phyloP scores from a whole-genome alignment of 306 rosid genomes.

The Vigna unguiculata region DNA sequence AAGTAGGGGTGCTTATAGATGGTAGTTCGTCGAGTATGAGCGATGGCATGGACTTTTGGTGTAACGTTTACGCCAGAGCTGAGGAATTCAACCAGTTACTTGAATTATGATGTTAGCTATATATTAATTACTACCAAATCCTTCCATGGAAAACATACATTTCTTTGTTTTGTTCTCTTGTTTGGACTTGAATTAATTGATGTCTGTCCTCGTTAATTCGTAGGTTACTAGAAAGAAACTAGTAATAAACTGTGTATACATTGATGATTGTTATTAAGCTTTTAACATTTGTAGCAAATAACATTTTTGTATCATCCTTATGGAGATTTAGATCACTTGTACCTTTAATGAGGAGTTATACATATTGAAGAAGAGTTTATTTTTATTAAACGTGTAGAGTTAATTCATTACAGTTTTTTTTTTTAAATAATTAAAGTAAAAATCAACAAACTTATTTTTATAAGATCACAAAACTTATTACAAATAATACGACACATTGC shows the following conservation, averaged over 20 bases:
- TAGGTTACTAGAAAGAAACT: not conserved
- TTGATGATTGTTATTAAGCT: not conserved
- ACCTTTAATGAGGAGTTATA: not conserved
- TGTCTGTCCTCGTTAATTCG: not conserved
- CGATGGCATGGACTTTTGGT: constrained; percentile 71
- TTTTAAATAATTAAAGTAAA: too few relatives aligned
- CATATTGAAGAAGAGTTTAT: too few relatives aligned
- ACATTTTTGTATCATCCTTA: not conserved
- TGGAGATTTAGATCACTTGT: not conserved
- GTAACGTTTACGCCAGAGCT: constrained; percentile 55
- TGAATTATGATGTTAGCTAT: constrained; percentile 37
- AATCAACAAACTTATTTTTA: too few relatives aligned
- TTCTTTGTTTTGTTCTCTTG: constrained; percentile 7
- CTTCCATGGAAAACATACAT: constrained; percentile 4
- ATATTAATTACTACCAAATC: not conserved
- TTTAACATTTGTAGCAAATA: not conserved
- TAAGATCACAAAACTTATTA: too few relatives aligned
- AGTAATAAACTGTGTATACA: constrained; percentile 8
- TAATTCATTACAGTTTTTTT: too few relatives aligned
- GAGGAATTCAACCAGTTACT: constrained; percentile 56
- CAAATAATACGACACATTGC: too few relatives aligned
- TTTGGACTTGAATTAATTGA: not conserved
- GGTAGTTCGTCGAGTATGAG: constrained; percentile 35
- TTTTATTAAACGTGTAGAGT: too few relatives aligned
- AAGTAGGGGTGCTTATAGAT: not conserved